phyloP scores from a whole-genome alignment of 805 yeast species.

The Wickerhamomyces chaumierensis region DNA sequence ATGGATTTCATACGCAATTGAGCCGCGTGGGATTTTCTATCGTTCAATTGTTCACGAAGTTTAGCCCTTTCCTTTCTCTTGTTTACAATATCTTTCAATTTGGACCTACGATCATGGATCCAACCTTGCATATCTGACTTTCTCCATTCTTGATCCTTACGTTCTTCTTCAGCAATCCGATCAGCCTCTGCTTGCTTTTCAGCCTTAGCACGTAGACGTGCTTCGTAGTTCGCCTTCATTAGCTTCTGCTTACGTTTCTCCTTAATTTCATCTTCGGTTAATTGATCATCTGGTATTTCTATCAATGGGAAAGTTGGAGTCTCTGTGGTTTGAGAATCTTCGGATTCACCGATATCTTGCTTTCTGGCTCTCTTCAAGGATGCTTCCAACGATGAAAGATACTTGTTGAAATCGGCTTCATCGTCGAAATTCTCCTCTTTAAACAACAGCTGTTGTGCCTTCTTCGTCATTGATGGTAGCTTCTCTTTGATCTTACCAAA shows the following conservation, averaged over 20 bases:
- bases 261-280: constrained; percentile 67
- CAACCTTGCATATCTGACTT: constrained; percentile 63
- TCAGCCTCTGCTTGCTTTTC: constrained; percentile 62
- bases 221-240: constrained; percentile 79
- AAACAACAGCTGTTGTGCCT: constrained; percentile 42
- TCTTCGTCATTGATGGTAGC: constrained; percentile 37
- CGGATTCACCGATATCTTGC: constrained; percentile 52
- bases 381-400: constrained; percentile 51
- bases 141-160: constrained; percentile 71
- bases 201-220: constrained; percentile 69
- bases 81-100: constrained; percentile 47
- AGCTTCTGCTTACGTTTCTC: constrained; percentile 81
- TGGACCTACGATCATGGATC: constrained; percentile 59
- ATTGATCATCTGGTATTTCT: constrained; percentile 75
- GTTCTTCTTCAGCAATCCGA: constrained; percentile 46
- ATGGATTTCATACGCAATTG: constrained; percentile 87
- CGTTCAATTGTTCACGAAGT: constrained; percentile 66
- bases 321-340: constrained; percentile 32
- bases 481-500: constrained; percentile 47
- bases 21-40: constrained; percentile 84
- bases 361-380: constrained; percentile 58
- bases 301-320: constrained; percentile 60
- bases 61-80: constrained; percentile 57
- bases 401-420: constrained; percentile 58
- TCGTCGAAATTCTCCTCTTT: constrained; percentile 72